Evolutionary conservation across 768 basidiomycete species (phyloP), one percentile per base, ranked within the genome.

Genomic region (Rickenella mellea): DNA sequence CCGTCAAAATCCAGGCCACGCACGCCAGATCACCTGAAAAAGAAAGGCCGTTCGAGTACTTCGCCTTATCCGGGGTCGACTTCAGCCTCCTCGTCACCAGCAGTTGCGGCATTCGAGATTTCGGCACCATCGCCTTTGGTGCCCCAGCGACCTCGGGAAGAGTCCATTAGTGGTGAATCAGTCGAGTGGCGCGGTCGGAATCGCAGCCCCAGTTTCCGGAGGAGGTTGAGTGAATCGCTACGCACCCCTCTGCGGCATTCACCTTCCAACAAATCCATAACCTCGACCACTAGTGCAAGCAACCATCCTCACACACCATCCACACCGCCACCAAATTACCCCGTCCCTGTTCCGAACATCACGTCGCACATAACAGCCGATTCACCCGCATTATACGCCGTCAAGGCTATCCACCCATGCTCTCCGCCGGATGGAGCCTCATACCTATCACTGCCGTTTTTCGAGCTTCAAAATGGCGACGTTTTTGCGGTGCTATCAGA

Each of bases 391-490:
- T 70, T 80, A 41, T 88, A 88, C 56, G 54, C 71, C 4, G 87
- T 83, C 48, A 68, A 69, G 20, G 83, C 79, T 8, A 68, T 86
- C 20, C 82, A 84, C 48, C 69, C 75, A 8, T 86, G 82, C 58
- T 62, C 68, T 11, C 83, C 83, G 3, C 83, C 82, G 0, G 52
- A 60, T 0, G 69, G 73, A 7, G 78, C 80, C 8, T 67, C 75
- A 17, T 89, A 88, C 52, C 80, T 78, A 49, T 74, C 71, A 35
- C 75, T 80, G 54, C 84, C 84, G 11, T 89, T 90, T 69, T 86
- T 88, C 57, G 73, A 66, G 10, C 67, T 90, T n/a, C 57, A 60
- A 25, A 68, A 74, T 25, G 78, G 74, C 3, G 77, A 83, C 27
- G 53, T 77, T 27, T 79, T 77, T 38, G 74, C 79, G 28, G 76